These are phyloP conservation scores for Parietichytrium sp. DNA, from an alignment of 108 stramenopile species.

Conservation along the genomic window DNA sequence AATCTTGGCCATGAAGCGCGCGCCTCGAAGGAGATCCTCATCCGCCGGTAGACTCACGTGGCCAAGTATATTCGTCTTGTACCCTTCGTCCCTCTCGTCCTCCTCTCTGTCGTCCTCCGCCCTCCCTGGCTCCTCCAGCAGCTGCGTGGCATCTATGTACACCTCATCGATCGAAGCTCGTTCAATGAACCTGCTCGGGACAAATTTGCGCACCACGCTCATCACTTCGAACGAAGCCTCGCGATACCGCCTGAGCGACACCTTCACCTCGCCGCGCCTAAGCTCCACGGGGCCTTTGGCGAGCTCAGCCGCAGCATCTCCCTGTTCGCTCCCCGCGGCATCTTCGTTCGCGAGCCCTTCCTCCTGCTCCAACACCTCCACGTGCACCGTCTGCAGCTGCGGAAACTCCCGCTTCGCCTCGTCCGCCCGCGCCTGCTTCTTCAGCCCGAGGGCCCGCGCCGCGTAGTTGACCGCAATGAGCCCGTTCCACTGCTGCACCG, in stretches of 20 bases:
- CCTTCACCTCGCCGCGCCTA: constrained; percentile 28
- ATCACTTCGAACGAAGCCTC: neutral
- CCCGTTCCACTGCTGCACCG: constrained; percentile 55
- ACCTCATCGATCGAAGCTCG: constrained; percentile 58
- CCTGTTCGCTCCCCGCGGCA: neutral
- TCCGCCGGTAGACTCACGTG: neutral
- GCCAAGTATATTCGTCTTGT: neutral
- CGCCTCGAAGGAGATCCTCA: constrained; percentile 42
- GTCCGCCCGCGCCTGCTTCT: constrained; percentile 42
- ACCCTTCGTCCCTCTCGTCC: neutral
- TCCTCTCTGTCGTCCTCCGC: constrained; percentile 36
- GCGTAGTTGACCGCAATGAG: constrained; percentile 55
- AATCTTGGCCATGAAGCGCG: constrained; percentile 48
- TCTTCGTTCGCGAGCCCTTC: neutral
- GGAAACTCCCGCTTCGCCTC: constrained; percentile 51
- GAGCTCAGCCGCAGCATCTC: neutral
- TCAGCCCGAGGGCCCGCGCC: constrained; percentile 50
- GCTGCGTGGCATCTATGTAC: constrained; percentile 53
- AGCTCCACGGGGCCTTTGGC: neutral
- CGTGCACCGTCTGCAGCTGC: constrained; percentile 49
- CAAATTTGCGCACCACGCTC: neutral
- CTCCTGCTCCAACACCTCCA: constrained; percentile 44
- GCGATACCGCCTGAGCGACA: constrained; percentile 42
- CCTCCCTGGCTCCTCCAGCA: neutral
- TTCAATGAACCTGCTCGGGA: constrained; percentile 47